Percentiles rank a stretch among this genome's conserved stretches.
These are phyloP conservation scores for Corrigiola litoralis DNA, from an alignment of 179 eudicot species.

Conservation along the genomic window DNA sequence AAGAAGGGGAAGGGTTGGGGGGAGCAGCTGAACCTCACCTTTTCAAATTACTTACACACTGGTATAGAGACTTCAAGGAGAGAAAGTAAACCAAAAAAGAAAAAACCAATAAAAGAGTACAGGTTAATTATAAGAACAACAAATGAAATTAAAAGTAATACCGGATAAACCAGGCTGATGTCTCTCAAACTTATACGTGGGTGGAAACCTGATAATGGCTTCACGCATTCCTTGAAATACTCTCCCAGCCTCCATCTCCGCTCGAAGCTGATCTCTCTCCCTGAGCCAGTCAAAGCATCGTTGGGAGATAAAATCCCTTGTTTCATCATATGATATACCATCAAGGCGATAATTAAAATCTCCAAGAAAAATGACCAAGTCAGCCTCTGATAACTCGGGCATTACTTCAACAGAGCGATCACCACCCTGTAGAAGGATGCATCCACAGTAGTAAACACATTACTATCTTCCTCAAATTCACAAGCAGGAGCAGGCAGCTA, in stretches of 20 bases:
- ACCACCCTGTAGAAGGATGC: slow-evolving; percentile 41
- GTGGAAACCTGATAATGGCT: slow-evolving; percentile 78
- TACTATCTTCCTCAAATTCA: not conserved
- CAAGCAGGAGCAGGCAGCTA: not conserved
- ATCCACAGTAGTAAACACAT: not conserved
- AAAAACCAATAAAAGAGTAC: not conserved
- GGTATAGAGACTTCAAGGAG: no score
- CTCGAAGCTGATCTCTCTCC: slow-evolving; percentile 83
- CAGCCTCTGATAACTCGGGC: slow-evolving; percentile 95
- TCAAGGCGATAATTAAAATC: slow-evolving; percentile 95
- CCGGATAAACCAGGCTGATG: slow-evolving; percentile 94
- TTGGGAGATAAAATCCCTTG: slow-evolving; percentile 95
- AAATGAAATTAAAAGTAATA: slow-evolving; percentile 11
- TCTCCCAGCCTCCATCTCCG: slow-evolving; percentile 91
- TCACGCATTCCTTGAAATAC: slow-evolving; percentile 99
- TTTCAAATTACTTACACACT: no score
- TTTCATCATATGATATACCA: slow-evolving; percentile 97
- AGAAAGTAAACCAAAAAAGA: not conserved
- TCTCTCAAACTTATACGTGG: slow-evolving; percentile 92
- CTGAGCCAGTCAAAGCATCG: slow-evolving; percentile 96
- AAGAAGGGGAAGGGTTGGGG: no score
- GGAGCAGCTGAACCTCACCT: no score
- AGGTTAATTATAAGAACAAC: not conserved
- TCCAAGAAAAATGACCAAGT: slow-evolving; percentile 93
- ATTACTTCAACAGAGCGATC: slow-evolving; percentile 44